phyloP scores from a whole-genome alignment of 306 rosid genomes.

The Begonia loranthoides region DNA sequence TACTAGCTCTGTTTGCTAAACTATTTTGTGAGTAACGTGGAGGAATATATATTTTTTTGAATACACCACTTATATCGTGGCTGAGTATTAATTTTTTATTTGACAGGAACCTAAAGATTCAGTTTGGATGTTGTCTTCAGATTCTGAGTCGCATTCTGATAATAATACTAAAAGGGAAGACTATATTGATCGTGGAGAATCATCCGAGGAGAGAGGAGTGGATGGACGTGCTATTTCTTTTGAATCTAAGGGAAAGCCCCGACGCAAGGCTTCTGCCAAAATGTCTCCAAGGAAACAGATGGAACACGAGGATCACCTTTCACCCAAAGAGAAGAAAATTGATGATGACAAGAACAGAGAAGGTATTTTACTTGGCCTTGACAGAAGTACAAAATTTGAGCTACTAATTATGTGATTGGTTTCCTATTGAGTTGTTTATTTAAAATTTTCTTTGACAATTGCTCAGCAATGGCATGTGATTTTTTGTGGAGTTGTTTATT shows the following conservation, averaged over 20 bases:
- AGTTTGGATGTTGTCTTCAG: constrained; percentile 55
- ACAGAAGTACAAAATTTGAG: too few relatives aligned
- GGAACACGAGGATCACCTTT: constrained; percentile 17
- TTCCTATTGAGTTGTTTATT: too few relatives aligned
- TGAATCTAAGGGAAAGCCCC: constrained; percentile 29
- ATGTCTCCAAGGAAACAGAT: constrained; percentile 26
- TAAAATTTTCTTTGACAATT: too few relatives aligned
- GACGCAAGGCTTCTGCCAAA: constrained; percentile 30
- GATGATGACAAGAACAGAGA: constrained; percentile 21
- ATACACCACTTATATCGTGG: too few relatives aligned
- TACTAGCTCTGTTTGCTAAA: too few relatives aligned
- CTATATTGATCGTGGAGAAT: constrained; percentile 21
- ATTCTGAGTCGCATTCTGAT: constrained; percentile 45
- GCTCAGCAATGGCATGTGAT: too few relatives aligned
- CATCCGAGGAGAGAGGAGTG: constrained; percentile 18
- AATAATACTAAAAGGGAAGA: constrained; percentile 27
- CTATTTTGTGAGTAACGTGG: too few relatives aligned
- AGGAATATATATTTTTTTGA: too few relatives aligned
- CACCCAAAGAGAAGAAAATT: constrained; percentile 28
- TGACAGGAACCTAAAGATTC: constrained; percentile 39
- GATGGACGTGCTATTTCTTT: constrained; percentile 18
- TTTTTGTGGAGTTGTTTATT: constrained; percentile 11
- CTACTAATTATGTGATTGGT: too few relatives aligned
- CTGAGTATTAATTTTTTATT: background rate
- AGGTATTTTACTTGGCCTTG: constrained; percentile 17